Conservation (phyloP, 345 rosid genomes). For the Populus deltoides region DNA sequence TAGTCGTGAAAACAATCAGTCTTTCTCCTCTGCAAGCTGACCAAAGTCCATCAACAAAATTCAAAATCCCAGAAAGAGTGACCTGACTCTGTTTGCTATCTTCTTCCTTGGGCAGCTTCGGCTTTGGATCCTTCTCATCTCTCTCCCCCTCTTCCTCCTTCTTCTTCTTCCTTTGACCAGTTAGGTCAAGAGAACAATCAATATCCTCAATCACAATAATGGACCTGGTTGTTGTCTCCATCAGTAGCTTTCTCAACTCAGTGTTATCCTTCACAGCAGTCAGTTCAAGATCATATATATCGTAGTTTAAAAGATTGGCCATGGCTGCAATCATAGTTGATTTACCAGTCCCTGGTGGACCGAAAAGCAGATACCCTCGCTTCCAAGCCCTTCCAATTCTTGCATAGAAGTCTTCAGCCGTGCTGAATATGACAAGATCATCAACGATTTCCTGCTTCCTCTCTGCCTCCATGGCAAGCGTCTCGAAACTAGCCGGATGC, state of each 20-base stretch:
- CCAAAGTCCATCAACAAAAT: constrained; percentile 1
- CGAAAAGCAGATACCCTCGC: constrained; percentile 3
- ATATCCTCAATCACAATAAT: constrained; percentile 9
- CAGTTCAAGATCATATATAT: neutral
- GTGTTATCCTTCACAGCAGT: constrained; percentile 3
- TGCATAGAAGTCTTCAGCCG: constrained; percentile 4
- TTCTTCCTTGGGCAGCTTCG: neutral
- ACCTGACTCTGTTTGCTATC: neutral
- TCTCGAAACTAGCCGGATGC: constrained; percentile 3
- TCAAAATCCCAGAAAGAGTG: constrained; percentile 9
- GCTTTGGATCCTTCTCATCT: neutral
- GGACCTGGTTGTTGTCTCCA: neutral
- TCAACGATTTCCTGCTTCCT: constrained; percentile 7
- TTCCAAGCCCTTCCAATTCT: constrained; percentile 11
- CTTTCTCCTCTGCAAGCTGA: constrained; percentile 6
- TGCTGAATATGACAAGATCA: neutral
- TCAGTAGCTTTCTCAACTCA: constrained; percentile 4
- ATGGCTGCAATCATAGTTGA: constrained; percentile 9
- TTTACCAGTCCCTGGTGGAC: neutral
- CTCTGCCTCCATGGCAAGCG: neutral
- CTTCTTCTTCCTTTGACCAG: constrained; percentile 4
- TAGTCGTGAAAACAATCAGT: constrained; percentile 3
- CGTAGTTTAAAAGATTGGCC: constrained; percentile 5
- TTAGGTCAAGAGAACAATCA: constrained; percentile 3
- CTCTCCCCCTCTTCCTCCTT: neutral